Base-by-base conservation (phyloP, 1,284 basidiomycete genomes). In the Irpex rosettiformis region DNA sequence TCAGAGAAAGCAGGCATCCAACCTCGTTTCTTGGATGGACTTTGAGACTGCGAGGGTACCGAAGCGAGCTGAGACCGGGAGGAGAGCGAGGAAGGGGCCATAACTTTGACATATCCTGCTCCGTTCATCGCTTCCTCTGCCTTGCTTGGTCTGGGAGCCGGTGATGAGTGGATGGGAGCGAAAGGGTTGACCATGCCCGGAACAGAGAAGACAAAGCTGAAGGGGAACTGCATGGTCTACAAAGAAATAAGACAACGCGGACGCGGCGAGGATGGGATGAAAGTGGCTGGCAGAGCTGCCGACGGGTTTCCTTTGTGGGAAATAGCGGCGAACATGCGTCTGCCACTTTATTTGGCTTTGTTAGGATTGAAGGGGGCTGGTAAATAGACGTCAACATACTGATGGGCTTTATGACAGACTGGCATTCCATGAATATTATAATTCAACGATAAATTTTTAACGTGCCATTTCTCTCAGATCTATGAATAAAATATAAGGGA, bases 101-200 rank as follows among this genome's bases (percentile, higher is more conserved):
- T 27, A 56, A 21, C 18, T 7, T 53, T 59, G 30, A 54, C 25
- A 48, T 43, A 10, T 16, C 25, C 29, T 40, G 48, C 51, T 57
- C 62, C 60, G 52, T 60, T 58, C 56, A 40, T 55, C 40, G 28
- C 24, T 51, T 24, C 49, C 48, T 22, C 56, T 45, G 30, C 28
- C 48, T 30, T 54, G 66, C 60, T 55, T 63, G 66, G 54, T 63
- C 56, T 57, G 59, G 60, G 47, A 61, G 49, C 22, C 45, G 58
- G 53, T 66, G 66, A 16, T 66, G 61, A 42, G 16, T 29, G 47
- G 10, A 22, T n/a, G 8, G 65, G 51, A 27, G 76, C 70, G 72
- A 89, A 89, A 8, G 87, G 87, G 64, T 89, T 89, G n/a, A 77
- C 69, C 49, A 87, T 68, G 7, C 84, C 86, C 5, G 86, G 83